These are phyloP conservation scores for Taphrina flavorubra DNA, from an alignment of 1,139 yeast genomes.

Conservation along the genomic window DNA sequence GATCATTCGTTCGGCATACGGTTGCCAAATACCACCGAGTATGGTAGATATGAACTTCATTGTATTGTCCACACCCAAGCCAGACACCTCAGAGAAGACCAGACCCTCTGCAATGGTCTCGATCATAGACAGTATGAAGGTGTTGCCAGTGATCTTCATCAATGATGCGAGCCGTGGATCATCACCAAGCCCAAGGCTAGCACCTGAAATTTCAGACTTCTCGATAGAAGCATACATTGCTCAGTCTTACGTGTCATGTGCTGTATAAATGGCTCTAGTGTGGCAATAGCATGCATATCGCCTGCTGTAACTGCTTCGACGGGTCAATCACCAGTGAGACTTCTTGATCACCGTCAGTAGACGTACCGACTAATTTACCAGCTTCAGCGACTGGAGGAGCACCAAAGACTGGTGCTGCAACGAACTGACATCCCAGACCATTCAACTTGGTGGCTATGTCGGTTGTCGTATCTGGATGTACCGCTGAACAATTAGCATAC, in stretches of 20 bases:
- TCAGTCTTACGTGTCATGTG: constrained; percentile 23
- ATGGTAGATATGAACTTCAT: constrained; percentile 45
- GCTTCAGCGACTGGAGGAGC: constrained; percentile 49
- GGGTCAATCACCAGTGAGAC: neutral
- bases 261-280: constrained; percentile 46
- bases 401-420: constrained; percentile 51
- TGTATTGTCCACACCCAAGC: constrained; percentile 46
- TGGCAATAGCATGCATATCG: constrained; percentile 46
- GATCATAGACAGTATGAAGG: constrained; percentile 49
- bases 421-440: constrained; percentile 47
- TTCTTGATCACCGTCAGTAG: neutral
- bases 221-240: no score
- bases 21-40: constrained; percentile 43
- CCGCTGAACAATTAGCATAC: constrained; percentile 45
- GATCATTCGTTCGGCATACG: constrained; percentile 45
- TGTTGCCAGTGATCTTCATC: constrained; percentile 50
- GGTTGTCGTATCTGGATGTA: constrained; percentile 50
- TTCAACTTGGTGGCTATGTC: constrained; percentile 43
- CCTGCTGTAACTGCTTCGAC: constrained; percentile 48
- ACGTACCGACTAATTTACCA: constrained; percentile 47
- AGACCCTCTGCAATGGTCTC: constrained; percentile 49
- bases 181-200: constrained; percentile 47
- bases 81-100: constrained; percentile 49
- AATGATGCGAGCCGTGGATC: constrained; percentile 48
- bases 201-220: constrained; percentile 16